A percentile compares a stretch with the other conserved stretches of the same genome.
These are phyloP conservation scores for Picochlorum costavermella DNA, from an alignment of 139 green algal species.

Conservation along the genomic window DNA sequence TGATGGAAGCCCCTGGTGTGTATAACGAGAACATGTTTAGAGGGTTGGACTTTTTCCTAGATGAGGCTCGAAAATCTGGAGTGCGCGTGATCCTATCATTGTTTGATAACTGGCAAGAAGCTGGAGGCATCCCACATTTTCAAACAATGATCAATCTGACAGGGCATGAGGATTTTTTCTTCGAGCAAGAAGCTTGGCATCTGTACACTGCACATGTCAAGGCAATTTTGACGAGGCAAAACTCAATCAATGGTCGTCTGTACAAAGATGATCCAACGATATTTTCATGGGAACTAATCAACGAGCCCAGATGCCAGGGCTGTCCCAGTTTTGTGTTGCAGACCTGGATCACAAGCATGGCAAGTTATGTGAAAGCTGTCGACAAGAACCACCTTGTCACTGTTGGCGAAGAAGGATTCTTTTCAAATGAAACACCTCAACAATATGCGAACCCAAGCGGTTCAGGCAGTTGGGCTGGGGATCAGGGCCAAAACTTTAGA, in stretches of 20 bases:
- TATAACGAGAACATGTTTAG: conserved; percentile 40
- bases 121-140: conserved; percentile 15
- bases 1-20: conserved; percentile 32
- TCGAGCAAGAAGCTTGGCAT: not conserved
- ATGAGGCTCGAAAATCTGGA: conserved; percentile 24
- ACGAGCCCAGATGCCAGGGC: conserved; percentile 34
- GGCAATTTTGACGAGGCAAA: conserved; percentile 34
- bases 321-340: conserved; percentile 9
- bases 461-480: conserved; percentile 16
- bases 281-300: conserved; percentile 54
- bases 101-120: conserved; percentile 38
- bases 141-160: conserved; percentile 8
- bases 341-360: conserved; percentile 47
- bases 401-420: conserved; percentile 45
- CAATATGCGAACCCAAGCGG: conserved; percentile 15
- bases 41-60: conserved; percentile 42
- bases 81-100: conserved; percentile 32
- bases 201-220: conserved; percentile 41
- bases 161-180: conserved; percentile 31
- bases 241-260: conserved; percentile 43
- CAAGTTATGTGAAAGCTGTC: conserved; percentile 33
- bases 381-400: conserved; percentile 40
- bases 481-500: conserved; percentile 35
- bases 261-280: conserved; percentile 64
- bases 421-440: conserved; percentile 16